Base-by-base conservation (phyloP, 495 filamentous ascomycete genomes). In the Xylaria intraflava region DNA sequence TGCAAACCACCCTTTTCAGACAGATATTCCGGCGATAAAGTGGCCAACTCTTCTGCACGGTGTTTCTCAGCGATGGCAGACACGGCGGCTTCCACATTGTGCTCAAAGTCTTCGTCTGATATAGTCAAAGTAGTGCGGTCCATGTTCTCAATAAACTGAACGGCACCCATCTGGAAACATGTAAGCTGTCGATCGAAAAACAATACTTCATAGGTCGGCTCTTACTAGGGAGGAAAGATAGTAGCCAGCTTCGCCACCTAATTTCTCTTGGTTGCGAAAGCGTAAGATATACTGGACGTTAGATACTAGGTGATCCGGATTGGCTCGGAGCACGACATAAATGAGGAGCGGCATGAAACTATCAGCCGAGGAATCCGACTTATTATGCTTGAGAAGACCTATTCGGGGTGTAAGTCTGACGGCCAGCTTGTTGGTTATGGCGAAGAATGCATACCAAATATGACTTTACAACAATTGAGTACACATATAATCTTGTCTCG, bases 401-500 rank as follows among this genome's bases (percentile, higher is more conserved):
- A 53, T 16, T 6, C 2, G 4, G 38, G 50, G 12, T 6, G 40
- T 72, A 46, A 71, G 60, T 38, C 9, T 41, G 26, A 29, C n/a
- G 33, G 26, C 19, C 11, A 36, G 23, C 33, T 17, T 47, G 3
- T 20, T 24, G 11, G n/a, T 17, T 19, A 24, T 40, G 24, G 23
- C 20, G 12, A 6, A 9, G 19, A 12, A 8, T 36, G 62, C 79
- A 61, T 68, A 89, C 91, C 93, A 74, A 99, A 97, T 49, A 99
- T 96, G 49, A 99, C 93, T 69, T 99, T 99, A 79, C 93, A 99
- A 72, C 90, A 95, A 71, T 99, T 99, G 41, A 99, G 71, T 46
- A 97, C 88, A 69, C 93, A 97, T 41, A 99, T 97, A 17, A 99
- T 89, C 69, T 99, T 99, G 71, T 99, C 93, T 64, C 93, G 78